These are phyloP conservation scores for Cardiospermum halicacabum DNA, from an alignment of 345 rosid genomes.

Conservation along the genomic window DNA sequence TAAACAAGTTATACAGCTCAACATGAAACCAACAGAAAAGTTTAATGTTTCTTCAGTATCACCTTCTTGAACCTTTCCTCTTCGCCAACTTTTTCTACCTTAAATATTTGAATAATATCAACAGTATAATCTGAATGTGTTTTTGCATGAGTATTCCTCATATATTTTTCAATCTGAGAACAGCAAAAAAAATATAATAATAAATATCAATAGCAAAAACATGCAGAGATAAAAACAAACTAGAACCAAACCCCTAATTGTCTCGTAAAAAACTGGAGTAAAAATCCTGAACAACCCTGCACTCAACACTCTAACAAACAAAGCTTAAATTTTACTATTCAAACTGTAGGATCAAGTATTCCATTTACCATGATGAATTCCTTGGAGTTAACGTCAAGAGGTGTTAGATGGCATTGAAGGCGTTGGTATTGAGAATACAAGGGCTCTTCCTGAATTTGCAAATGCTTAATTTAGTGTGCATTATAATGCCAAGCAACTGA, in stretches of 20 bases:
- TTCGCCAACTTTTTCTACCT: constrained; percentile 59
- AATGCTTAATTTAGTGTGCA: constrained; percentile 16
- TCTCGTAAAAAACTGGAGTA: not conserved
- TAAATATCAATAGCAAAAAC: constrained; percentile 1
- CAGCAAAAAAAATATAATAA: constrained; percentile 16
- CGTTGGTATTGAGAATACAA: constrained; percentile 54
- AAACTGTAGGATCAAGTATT: not conserved
- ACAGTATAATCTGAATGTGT: constrained; percentile 73
- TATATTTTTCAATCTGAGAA: constrained; percentile 59
- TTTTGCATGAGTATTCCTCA: constrained; percentile 81
- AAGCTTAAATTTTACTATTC: not conserved
- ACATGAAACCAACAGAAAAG: not conserved
- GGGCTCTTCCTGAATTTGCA: constrained; percentile 63
- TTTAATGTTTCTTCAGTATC: not conserved
- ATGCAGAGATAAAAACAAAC: not conserved
- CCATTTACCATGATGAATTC: constrained; percentile 62
- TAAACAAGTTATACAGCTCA: not conserved
- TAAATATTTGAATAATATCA: constrained; percentile 65
- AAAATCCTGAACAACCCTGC: not conserved
- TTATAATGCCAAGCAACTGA: not conserved
- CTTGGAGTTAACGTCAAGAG: constrained; percentile 53
- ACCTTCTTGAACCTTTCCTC: constrained; percentile 59
- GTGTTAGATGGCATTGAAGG: constrained; percentile 64
- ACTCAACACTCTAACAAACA: not conserved
- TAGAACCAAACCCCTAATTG: not conserved